Evolutionary conservation across 352 stramenopile genomes (phyloP), one percentile per base, ranked within the genome.

Genomic region (Globisporangium barbulae): DNA sequence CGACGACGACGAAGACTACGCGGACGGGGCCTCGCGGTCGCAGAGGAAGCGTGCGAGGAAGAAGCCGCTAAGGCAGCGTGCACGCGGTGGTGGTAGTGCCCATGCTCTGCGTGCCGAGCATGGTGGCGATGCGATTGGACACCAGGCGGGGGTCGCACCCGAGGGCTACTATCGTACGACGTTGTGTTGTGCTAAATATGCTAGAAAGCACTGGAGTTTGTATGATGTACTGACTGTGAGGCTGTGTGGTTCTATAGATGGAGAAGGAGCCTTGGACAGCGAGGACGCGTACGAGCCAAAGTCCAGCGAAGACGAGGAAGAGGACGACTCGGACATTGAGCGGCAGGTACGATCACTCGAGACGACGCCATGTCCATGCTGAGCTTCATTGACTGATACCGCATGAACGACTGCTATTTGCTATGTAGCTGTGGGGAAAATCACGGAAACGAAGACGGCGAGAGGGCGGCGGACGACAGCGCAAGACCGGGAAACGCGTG

Each of bases 241-340:
- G 8, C 10, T 60, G 2, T 45, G 12, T 56, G 53, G 12, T n/a
- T 56, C 5, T 35, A 30, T 35, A 33, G 56, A 28, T 48, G 71
- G 56, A 6, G 74, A 73, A 0, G 74, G 42, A 6, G 74, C 59
- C 0, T 69, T 76, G 10, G 81, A 73, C 4, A 88, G 75, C 30
- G 81, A 88, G 33, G 81, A 89, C 21, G 70, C 70, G 54, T 89
- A 85, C 69, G 76, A 81, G 5, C 78, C 77, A 28, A 75, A 77
- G 49, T 89, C 79, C 15, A 90, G 82, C 53, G 79, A 89, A 25
- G 76, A 86, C 33, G 82, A 91, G 37, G 76, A 87, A 19, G 85
- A 92, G 55, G 81, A 90, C n/a, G 80, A 94, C 53, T 94, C 86
- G 45, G 86, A 94, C 59, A 91, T 94, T 59, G 86, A 94, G 64